Conservation (phyloP, 164 flowering plant species). For the Nymphaea thermarum region DNA sequence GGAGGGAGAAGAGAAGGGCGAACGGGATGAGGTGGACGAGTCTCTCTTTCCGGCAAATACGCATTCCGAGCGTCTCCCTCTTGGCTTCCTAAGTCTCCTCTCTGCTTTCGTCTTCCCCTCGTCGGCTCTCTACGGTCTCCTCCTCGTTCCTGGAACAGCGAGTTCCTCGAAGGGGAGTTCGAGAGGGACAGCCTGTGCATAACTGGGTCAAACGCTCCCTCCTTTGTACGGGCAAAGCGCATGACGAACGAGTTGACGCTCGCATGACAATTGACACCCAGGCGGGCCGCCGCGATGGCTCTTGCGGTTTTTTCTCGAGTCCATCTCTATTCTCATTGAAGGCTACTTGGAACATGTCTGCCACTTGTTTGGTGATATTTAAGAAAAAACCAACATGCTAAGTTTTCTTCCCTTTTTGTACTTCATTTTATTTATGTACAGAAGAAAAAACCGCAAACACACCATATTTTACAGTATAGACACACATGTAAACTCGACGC, state of each 20-base stretch:
- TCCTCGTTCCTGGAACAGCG: neutral
- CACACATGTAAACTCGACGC: neutral
- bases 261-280: too few species aligned
- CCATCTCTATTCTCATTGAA: too few species aligned
- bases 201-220: neutral
- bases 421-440: too few species aligned
- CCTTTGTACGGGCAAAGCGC: neutral
- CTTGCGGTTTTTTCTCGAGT: too few species aligned
- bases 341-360: too few species aligned
- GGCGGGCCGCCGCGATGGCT: too few species aligned
- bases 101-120: neutral
- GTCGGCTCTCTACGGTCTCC: neutral
- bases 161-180: conserved; percentile 7
- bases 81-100: neutral
- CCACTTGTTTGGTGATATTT: too few species aligned
- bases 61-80: neutral
- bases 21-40: conserved; percentile 9
- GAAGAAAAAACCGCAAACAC: too few species aligned
- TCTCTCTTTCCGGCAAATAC: neutral
- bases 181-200: conserved; percentile 13
- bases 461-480: too few species aligned
- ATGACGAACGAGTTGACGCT: neutral
- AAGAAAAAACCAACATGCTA: too few species aligned
- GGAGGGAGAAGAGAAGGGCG: neutral
- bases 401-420: too few species aligned